Evolutionary conservation across 2,329 filamentous ascomycete genomes (phyloP).

Genomic region (Chalaropsis ovoidea): DNA sequence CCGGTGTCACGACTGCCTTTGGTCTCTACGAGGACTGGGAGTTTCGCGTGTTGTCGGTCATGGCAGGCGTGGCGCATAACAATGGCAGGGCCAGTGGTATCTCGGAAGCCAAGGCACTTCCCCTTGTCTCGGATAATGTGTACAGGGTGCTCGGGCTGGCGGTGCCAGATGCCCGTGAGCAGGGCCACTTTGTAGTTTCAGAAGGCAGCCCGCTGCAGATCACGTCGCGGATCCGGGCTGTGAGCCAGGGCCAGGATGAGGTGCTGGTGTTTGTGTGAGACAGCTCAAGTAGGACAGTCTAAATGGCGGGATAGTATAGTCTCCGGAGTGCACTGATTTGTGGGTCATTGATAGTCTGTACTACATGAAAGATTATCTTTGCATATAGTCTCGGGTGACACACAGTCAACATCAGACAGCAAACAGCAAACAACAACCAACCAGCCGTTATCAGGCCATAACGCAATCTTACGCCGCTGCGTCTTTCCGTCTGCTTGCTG

Average conservation of each 20-base stretch:
- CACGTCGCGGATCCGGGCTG: constrained; percentile 45
- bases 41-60: constrained; percentile 48
- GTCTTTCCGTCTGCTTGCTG: no score
- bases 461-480: no score
- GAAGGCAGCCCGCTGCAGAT: constrained; percentile 55
- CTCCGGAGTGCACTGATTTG: no score
- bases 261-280: constrained; percentile 23
- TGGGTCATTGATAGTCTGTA: no score
- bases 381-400: no score
- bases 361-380: no score
- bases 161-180: constrained; percentile 28
- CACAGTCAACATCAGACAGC: no score
- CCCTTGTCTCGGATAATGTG: constrained; percentile 47
- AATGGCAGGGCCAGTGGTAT: constrained; percentile 45
- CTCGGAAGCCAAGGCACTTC: constrained; percentile 45
- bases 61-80: constrained; percentile 49
- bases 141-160: constrained; percentile 47
- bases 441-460: no score
- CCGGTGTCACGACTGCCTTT: constrained; percentile 49
- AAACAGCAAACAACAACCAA: no score
- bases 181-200: constrained; percentile 49
- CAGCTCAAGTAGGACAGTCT: no score
- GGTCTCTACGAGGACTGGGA: constrained; percentile 54
- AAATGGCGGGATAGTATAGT: no score
- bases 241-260: constrained; percentile 32